phyloP scores from a whole-genome alignment of 2,329 filamentous ascomycete genomes.

The Akanthomyces lecanii region DNA sequence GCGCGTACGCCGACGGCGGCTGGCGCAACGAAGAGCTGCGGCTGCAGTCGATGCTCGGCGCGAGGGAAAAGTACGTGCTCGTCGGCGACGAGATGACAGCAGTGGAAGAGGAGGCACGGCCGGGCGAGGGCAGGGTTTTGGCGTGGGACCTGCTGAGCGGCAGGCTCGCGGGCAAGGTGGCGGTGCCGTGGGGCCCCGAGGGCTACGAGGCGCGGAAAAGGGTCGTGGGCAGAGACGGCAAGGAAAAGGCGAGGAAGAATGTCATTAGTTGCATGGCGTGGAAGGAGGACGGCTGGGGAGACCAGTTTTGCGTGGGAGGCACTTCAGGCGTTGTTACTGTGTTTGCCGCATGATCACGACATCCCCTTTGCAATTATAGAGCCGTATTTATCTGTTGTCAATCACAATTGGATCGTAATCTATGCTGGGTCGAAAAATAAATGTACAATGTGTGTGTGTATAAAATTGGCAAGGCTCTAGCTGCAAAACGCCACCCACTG shows the following conservation, averaged over 20 bases:
- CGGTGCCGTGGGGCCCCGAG: slow-evolving; percentile 53
- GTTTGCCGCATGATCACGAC: slow-evolving; percentile 39
- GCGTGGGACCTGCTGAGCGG: slow-evolving; percentile 84
- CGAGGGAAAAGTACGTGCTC: slow-evolving; percentile 71
- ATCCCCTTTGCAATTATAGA: slow-evolving; percentile 16
- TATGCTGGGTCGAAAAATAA: slow-evolving; percentile 20
- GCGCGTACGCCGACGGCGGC: slow-evolving; percentile 58
- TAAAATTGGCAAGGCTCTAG: not conserved
- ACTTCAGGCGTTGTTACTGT: slow-evolving; percentile 63
- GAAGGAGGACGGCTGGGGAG: slow-evolving; percentile 58
- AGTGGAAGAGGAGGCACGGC: slow-evolving; percentile 21
- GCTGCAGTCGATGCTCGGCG: slow-evolving; percentile 71
- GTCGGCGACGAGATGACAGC: slow-evolving; percentile 68
- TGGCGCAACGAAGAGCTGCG: slow-evolving; percentile 66
- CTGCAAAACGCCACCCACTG: not conserved
- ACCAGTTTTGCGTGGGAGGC: slow-evolving; percentile 63
- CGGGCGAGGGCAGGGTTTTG: slow-evolving; percentile 59
- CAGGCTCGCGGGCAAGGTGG: slow-evolving; percentile 59
- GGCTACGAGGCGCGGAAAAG: slow-evolving; percentile 46
- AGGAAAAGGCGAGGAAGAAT: slow-evolving; percentile 55
- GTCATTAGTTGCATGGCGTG: slow-evolving; percentile 60
- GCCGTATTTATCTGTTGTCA: not conserved
- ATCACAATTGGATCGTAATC: not conserved
- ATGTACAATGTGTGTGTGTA: slow-evolving; percentile 17
- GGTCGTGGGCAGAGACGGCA: slow-evolving; percentile 55